These are phyloP conservation scores for Caulochytrium protostelioides DNA, from an alignment of 371 early-diverging fungal species.

Conservation along the genomic window DNA sequence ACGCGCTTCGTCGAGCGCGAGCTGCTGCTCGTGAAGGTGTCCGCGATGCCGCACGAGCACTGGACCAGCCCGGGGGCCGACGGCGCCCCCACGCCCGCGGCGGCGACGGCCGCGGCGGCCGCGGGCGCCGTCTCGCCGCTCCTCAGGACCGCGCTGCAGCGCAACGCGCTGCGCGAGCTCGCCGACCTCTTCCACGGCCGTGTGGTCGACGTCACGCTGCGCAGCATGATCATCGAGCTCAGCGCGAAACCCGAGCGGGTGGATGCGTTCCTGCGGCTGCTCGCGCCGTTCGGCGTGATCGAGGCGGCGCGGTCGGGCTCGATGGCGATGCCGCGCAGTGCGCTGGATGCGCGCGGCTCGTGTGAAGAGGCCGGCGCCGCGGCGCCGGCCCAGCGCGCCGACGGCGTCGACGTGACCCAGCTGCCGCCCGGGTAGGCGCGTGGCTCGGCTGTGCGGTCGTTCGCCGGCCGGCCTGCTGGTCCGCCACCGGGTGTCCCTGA, in stretches of 20 bases:
- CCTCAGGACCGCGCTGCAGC: slow-evolving; percentile 46
- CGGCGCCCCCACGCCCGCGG: not conserved
- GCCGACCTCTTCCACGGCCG: slow-evolving; percentile 63
- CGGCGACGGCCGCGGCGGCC: no score
- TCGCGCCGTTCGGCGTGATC: slow-evolving; percentile 80
- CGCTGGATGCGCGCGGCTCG: slow-evolving; percentile 43
- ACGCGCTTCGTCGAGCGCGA: slow-evolving; percentile 66
- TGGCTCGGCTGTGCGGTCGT: no score
- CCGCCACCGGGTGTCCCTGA: no score
- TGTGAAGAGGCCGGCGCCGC: slow-evolving; percentile 36
- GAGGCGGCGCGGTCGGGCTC: slow-evolving; percentile 81
- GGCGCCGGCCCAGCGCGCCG: slow-evolving; percentile 26
- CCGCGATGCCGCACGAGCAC: slow-evolving; percentile 53
- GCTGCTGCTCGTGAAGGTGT: slow-evolving; percentile 73
- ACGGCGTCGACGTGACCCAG: slow-evolving; percentile 55
- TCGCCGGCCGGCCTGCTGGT: no score
- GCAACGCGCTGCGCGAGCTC: slow-evolving; percentile 57
- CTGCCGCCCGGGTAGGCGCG: slow-evolving; percentile 91
- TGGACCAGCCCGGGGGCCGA: slow-evolving; percentile 22
- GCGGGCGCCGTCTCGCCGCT: slow-evolving; percentile 13
- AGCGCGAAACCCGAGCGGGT: slow-evolving; percentile 67
- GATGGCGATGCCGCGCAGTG: slow-evolving; percentile 86
- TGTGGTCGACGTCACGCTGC: slow-evolving; percentile 71
- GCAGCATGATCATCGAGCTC: slow-evolving; percentile 60
- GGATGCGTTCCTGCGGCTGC: slow-evolving; percentile 69